Conservation (phyloP, 73 alveolate genomes). For the Paramecium sexaurelia region DNA sequence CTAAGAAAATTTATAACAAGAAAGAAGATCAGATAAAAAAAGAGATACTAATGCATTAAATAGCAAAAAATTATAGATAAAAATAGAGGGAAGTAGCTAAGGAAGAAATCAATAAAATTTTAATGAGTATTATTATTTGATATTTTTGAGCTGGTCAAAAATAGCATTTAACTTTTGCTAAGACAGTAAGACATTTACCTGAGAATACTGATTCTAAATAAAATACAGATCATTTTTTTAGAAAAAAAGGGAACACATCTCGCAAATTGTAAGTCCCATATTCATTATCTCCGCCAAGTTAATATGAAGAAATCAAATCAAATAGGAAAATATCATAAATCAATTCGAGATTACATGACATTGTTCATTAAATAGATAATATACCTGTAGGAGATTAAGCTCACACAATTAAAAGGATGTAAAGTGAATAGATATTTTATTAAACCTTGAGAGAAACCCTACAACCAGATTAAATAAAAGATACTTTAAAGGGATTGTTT, state of each 20-base stretch:
- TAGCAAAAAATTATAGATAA: not conserved
- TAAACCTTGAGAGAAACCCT: conserved; percentile 23
- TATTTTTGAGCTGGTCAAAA: not conserved
- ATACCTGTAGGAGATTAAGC: not conserved
- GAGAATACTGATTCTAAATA: not conserved
- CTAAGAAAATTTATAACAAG: conserved; percentile 32
- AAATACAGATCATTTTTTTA: not conserved
- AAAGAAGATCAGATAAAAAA: conserved; percentile 4
- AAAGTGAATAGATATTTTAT: not conserved
- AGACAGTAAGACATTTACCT: not conserved
- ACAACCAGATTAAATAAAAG: not conserved
- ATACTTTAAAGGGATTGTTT: conserved; percentile 23
- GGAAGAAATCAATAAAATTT: not conserved
- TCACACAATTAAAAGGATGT: not conserved
- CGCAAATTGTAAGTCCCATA: not conserved
- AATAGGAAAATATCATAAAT: not conserved
- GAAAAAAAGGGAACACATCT: not conserved
- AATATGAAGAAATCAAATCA: not conserved
- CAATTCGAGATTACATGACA: not conserved
- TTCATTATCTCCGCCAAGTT: not conserved
- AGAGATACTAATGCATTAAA: not conserved
- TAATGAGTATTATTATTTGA: not conserved
- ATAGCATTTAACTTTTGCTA: not conserved
- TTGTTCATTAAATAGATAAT: not conserved
- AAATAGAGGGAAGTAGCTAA: not conserved